These are phyloP conservation scores for Ogataea glucozyma DNA, from an alignment of 805 yeast genomes.

Conservation along the genomic window DNA sequence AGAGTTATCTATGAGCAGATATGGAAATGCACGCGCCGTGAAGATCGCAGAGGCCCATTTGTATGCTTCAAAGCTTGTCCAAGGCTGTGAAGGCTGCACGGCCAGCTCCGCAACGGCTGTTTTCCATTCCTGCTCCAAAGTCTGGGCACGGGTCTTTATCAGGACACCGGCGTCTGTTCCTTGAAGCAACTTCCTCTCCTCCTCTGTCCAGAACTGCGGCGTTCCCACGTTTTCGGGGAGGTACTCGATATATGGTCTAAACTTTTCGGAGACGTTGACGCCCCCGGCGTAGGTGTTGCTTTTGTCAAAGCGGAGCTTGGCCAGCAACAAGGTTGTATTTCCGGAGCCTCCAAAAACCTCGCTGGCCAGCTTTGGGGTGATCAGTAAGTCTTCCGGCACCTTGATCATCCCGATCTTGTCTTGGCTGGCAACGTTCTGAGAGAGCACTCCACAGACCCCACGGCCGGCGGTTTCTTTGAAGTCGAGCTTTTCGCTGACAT, in stretches of 20 bases:
- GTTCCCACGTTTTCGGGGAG: constrained; percentile 54
- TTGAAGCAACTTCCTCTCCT: constrained; percentile 50
- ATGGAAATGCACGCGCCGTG: constrained; percentile 81
- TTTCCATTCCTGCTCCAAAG: constrained; percentile 63
- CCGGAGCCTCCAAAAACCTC: constrained; percentile 25
- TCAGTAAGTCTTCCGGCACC: constrained; percentile 40
- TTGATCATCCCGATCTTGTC: constrained; percentile 30
- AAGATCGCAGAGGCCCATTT: constrained; percentile 75
- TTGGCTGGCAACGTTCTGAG: constrained; percentile 7
- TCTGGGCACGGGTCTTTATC: constrained; percentile 45
- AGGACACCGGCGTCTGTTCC: constrained; percentile 73
- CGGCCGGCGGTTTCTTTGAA: constrained; percentile 33
- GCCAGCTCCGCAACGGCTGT: constrained; percentile 19
- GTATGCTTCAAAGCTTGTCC: constrained; percentile 69
- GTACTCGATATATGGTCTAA: constrained; percentile 46
- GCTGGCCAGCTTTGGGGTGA: constrained; percentile 40
- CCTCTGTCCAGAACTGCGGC: constrained; percentile 66
- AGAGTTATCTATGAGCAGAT: constrained; percentile 48
- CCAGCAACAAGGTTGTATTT: constrained; percentile 37
- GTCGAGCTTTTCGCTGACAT: constrained; percentile 35
- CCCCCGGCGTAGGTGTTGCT: constrained; percentile 18
- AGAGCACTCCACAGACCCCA: constrained; percentile 40
- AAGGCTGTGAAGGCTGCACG: constrained; percentile 24
- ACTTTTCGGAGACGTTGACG: constrained; percentile 30
- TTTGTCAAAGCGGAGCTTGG: constrained; percentile 43